Conservation (phyloP, 495 filamentous ascomycete genomes). For the Saxispiralis lemnorum region DNA sequence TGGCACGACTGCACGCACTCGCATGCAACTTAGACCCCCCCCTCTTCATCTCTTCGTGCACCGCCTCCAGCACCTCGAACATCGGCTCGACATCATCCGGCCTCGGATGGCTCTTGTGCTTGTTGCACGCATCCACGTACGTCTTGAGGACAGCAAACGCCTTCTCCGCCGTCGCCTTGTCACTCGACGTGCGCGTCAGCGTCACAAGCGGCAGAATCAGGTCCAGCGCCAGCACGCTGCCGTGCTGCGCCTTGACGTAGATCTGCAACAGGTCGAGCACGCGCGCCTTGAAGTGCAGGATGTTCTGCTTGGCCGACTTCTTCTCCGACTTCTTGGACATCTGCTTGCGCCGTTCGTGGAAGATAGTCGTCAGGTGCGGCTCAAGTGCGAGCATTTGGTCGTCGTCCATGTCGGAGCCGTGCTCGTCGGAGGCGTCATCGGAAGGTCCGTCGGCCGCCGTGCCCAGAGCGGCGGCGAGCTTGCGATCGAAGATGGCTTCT, state of each 20-base stretch:
- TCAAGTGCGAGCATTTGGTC: slow-evolving; percentile 90
- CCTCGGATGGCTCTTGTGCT: slow-evolving; percentile 31
- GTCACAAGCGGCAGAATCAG: slow-evolving; percentile 49
- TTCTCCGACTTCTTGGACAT: slow-evolving; percentile 58
- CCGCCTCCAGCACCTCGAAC: slow-evolving; percentile 40
- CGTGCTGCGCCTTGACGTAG: slow-evolving; percentile 63
- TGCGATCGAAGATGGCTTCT: slow-evolving; percentile 49
- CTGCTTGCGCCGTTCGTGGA: slow-evolving; percentile 47
- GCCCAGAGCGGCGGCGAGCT: slow-evolving; percentile 55
- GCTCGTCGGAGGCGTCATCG: slow-evolving; percentile 33
- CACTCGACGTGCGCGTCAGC: slow-evolving; percentile 41
- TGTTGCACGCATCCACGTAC: slow-evolving; percentile 55
- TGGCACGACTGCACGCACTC: slow-evolving; percentile 42
- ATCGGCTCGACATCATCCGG: slow-evolving; percentile 7
- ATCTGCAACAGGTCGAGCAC: slow-evolving; percentile 75
- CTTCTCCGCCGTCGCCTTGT: slow-evolving; percentile 56
- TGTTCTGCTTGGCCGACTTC: slow-evolving; percentile 71
- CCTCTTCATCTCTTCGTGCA: slow-evolving; percentile 56
- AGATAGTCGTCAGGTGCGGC: slow-evolving; percentile 60
- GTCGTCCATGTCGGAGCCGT: slow-evolving; percentile 59
- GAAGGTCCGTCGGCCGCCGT: slow-evolving; percentile 42
- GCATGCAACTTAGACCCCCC: slow-evolving; percentile 41
- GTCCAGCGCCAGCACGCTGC: slow-evolving; percentile 44
- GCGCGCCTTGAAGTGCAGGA: slow-evolving; percentile 87
- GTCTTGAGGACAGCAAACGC: slow-evolving; percentile 48